A percentile compares a stretch with the other conserved stretches of the same genome.
These are phyloP conservation scores for Juncus effusus DNA, from an alignment of 176 grass and related monocot species.

Conservation along the genomic window DNA sequence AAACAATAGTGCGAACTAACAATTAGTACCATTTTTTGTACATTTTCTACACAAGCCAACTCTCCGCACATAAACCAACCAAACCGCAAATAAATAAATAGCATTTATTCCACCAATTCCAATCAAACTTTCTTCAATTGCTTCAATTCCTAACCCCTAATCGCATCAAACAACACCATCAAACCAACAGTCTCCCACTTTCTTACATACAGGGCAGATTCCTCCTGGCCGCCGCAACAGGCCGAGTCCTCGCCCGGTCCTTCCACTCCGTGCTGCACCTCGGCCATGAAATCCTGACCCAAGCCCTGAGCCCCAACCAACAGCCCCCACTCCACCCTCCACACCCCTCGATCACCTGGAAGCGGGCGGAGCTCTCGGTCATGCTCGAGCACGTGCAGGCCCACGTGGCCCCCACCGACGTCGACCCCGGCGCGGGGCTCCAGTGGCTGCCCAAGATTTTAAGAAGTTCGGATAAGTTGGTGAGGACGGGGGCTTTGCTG, in stretches of 20 bases:
- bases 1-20: neutral
- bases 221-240: slow-evolving; percentile 93
- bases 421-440: slow-evolving; percentile 96
- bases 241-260: slow-evolving; percentile 76
- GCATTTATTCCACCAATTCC: neutral
- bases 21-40: neutral
- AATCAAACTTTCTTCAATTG: neutral
- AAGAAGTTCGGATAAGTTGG: slow-evolving; percentile 74
- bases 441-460: slow-evolving; percentile 90
- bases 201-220: slow-evolving; percentile 76
- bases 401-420: slow-evolving; percentile 98
- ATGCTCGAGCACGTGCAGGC: slow-evolving; percentile 98
- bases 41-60: neutral
- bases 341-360: slow-evolving; percentile 96
- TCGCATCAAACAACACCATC: neutral
- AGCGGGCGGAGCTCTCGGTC: slow-evolving; percentile 63
- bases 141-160: slow-evolving; percentile 2
- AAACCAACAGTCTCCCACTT: slow-evolving; percentile 4
- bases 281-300: slow-evolving; percentile 92
- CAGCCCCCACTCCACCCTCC: slow-evolving; percentile 40
- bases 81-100: neutral
- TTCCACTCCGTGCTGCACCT: slow-evolving; percentile 96
- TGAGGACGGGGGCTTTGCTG: slow-evolving; percentile 87
- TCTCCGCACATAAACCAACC: neutral
- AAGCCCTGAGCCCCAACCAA: slow-evolving; percentile 81